Conservation (phyloP, 495 filamentous ascomycete species). For the Penicillium cinerascens region DNA sequence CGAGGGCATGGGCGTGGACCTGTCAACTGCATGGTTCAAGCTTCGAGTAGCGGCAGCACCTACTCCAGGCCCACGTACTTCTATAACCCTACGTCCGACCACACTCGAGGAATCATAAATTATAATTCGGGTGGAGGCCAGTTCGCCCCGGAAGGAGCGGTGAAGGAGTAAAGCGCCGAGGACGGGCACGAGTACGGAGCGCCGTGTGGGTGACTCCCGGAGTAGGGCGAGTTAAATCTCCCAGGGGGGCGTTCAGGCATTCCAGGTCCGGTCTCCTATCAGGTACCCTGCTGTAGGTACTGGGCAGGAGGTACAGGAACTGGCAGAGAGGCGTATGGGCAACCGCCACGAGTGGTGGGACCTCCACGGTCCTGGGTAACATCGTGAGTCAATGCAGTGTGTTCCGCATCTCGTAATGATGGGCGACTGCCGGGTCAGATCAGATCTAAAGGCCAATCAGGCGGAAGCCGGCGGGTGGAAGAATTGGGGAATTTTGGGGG, state of each 20-base stretch:
- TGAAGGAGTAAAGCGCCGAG: slow-evolving; percentile 11
- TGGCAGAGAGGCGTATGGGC: background rate
- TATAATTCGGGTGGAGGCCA: slow-evolving; percentile 1
- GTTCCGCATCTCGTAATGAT: slow-evolving; percentile 17
- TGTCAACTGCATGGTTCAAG: slow-evolving; percentile 21
- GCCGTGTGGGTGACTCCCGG: background rate
- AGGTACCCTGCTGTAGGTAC: background rate
- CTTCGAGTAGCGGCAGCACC: slow-evolving; percentile 13
- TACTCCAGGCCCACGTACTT: background rate
- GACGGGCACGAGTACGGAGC: background rate
- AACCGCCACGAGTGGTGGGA: background rate
- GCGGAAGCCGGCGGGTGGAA: slow-evolving; percentile 5
- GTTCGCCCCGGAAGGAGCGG: slow-evolving; percentile 16
- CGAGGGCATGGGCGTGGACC: slow-evolving; percentile 6
- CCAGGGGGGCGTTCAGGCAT: slow-evolving; percentile 9
- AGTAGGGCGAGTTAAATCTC: slow-evolving; percentile 1
- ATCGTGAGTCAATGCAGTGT: background rate
- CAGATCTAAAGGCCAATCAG: slow-evolving; percentile 8
- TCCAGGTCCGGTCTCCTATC: background rate
- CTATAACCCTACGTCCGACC: too few species aligned
- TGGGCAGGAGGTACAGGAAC: background rate
- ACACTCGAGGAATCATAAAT: background rate
- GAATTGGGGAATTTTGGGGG: slow-evolving; percentile 8
- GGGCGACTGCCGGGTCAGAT: slow-evolving; percentile 4
- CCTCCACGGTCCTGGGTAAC: background rate